Conservation (phyloP, 768 basidiomycete species). For the Rubroboletus pulcherrimus region DNA sequence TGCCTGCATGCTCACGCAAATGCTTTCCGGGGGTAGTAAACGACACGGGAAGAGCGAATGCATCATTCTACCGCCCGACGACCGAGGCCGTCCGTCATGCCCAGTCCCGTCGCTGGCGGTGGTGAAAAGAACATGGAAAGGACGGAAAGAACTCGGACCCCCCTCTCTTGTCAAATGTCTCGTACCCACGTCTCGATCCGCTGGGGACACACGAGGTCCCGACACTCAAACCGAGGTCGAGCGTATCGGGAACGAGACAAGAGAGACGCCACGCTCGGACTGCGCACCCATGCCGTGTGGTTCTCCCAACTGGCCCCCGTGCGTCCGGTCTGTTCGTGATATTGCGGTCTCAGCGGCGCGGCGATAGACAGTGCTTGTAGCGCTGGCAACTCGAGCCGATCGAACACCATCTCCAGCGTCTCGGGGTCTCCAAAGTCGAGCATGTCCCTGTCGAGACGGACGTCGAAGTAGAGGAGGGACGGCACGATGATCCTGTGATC, state of each 20-base stretch:
- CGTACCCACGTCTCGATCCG: background rate
- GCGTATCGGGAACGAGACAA: conserved; percentile 11
- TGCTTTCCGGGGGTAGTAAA: background rate
- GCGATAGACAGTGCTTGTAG: conserved; percentile 15
- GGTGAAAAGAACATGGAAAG: background rate
- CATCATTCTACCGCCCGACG: background rate
- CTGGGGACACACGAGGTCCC: background rate
- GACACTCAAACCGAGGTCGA: conserved; percentile 6
- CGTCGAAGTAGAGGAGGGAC: conserved; percentile 12
- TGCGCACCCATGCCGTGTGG: conserved; percentile 13
- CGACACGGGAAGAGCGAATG: background rate
- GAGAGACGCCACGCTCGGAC: conserved; percentile 9
- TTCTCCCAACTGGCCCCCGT: conserved; percentile 1
- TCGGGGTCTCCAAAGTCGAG: conserved; percentile 20
- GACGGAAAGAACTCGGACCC: background rate
- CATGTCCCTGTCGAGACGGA: conserved; percentile 21
- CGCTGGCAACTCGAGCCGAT: conserved; percentile 20
- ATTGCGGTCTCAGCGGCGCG: background rate
- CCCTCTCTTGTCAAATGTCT: background rate
- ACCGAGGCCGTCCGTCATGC: too few relatives aligned
- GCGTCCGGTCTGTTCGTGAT: background rate
- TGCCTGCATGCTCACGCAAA: background rate
- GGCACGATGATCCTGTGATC: background rate
- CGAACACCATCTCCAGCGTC: conserved; percentile 16
- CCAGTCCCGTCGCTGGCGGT: background rate